These are phyloP conservation scores for Balansia obtecta DNA, from an alignment of 2,329 filamentous ascomycete species.

Conservation along the genomic window DNA sequence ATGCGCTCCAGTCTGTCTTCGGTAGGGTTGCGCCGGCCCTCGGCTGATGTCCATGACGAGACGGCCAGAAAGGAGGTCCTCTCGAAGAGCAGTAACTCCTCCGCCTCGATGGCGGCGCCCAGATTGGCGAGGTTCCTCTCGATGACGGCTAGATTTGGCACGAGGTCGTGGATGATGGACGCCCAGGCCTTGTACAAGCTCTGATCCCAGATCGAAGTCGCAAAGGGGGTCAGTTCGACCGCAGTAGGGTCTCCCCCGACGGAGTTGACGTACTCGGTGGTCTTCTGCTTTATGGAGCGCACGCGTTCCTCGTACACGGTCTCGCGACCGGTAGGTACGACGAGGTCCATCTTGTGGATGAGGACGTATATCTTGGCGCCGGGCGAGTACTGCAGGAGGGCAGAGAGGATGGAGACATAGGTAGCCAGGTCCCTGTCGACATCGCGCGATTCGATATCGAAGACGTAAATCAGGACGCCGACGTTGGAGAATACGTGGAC, in stretches of 20 bases:
- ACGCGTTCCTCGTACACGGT: constrained; percentile 77
- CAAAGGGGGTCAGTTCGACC: constrained; percentile 73
- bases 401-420: constrained; percentile 81
- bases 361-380: constrained; percentile 82
- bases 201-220: constrained; percentile 97
- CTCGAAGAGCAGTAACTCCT: constrained; percentile 91
- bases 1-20: constrained; percentile 88
- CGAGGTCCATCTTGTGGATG: constrained; percentile 98
- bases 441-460: constrained; percentile 94
- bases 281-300: constrained; percentile 62
- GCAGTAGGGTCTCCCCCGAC: constrained; percentile 19
- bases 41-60: constrained; percentile 72
- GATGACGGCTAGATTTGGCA: constrained; percentile 84
- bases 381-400: constrained; percentile 73
- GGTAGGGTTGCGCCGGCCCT: constrained; percentile 71
- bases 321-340: constrained; percentile 67
- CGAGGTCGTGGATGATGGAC: constrained; percentile 91
- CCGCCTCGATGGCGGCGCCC: constrained; percentile 75
- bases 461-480: constrained; percentile 96
- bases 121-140: constrained; percentile 75
- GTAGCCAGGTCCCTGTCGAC: constrained; percentile 87
- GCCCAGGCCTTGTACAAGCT: constrained; percentile 97
- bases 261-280: constrained; percentile 37
- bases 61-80: constrained; percentile 92
- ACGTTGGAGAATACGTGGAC: constrained; percentile 95